Base-by-base conservation (phyloP, 1,284 basidiomycete species). In the Amylostereum areolatum region DNA sequence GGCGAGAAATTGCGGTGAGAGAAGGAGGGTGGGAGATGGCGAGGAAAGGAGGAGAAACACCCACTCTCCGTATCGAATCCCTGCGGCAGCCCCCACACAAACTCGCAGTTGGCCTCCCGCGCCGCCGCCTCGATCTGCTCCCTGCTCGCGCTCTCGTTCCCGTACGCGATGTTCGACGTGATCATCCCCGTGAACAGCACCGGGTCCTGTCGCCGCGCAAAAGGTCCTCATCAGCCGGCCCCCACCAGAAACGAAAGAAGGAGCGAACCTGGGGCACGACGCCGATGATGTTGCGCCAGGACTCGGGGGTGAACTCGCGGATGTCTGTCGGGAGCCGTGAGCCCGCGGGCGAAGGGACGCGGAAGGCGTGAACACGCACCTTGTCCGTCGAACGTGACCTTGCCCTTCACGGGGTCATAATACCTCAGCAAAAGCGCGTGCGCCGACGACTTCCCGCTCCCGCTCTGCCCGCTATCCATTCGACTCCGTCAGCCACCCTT, bases 81-180 rank as follows among this genome's bases (percentile, higher is more conserved):
- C 49, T 91, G 75, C 9, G 95, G 93, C 73, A 99, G 81, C 2
- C 85, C 83, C 81, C 90, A 89, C 39, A 99, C 86, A 62, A 97
- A 99, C 59, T 96, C 92, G 66, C 96, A 98, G 61, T 98, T 97
- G 3, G 96, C 95, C 54, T 89, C 79, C 9, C 85, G 73, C 0
- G 95, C 95, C 0, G 94, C 96, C 25, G 83, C 73, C 65, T 95
- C 90, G 34, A 99, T 90, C 51, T 97, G 80, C 53, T 84, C 82
- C 29, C 87, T 76, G 0, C 90, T 89, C 0, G 83, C 90, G 12
- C 75, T 65, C 3, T 78, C 73, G 34, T 84, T 77, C 2, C 96
- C 95, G 62, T 92, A 98, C 0, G 92, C 89, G 54, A 98, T 97
- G 62, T 97, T 97, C 3, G 90, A 87, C 7, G 90, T 90, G 27